phyloP scores from a whole-genome alignment of 2,329 filamentous ascomycete genomes.

The Alternaria brassicae region DNA sequence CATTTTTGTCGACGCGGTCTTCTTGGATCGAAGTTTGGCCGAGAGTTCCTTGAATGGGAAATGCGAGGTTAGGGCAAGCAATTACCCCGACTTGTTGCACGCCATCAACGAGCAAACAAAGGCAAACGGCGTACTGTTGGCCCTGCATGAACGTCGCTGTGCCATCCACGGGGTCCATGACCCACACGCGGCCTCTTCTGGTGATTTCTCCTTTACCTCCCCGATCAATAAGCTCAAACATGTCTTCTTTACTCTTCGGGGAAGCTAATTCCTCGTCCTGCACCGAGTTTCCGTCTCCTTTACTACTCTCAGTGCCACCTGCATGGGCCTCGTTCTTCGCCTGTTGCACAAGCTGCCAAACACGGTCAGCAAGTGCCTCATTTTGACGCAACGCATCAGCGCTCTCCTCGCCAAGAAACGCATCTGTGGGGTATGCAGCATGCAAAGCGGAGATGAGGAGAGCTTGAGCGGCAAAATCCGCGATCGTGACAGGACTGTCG shows the following conservation, averaged over 20 bases:
- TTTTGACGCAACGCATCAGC: conserved; percentile 61
- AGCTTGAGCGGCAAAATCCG: conserved; percentile 69
- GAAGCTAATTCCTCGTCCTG: conserved; percentile 26
- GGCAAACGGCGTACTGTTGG: conserved; percentile 68
- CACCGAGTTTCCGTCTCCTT: conserved; percentile 24
- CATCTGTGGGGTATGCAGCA: conserved; percentile 61
- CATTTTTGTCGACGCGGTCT: conserved; percentile 53
- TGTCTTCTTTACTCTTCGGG: conserved; percentile 60
- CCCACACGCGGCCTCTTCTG: conserved; percentile 60
- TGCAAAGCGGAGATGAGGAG: conserved; percentile 66
- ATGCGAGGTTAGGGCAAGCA: conserved; percentile 67
- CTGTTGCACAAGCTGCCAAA: conserved; percentile 62
- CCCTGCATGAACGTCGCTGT: conserved; percentile 67
- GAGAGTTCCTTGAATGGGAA: conserved; percentile 37
- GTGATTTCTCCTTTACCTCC: conserved; percentile 63
- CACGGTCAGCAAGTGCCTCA: conserved; percentile 57
- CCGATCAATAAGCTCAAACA: conserved; percentile 68
- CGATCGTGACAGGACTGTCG: conserved; percentile 67
- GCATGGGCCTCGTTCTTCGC: conserved; percentile 41
- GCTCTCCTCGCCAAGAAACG: conserved; percentile 69
- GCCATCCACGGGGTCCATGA: conserved; percentile 70
- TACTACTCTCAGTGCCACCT: conserved; percentile 30
- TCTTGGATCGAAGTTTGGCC: conserved; percentile 37
- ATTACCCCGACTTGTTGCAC: conserved; percentile 65
- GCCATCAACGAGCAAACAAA: conserved; percentile 66